These are phyloP conservation scores for Cryptococcus floricola DNA, from an alignment of 1,284 basidiomycete genomes.

Conservation along the genomic window DNA sequence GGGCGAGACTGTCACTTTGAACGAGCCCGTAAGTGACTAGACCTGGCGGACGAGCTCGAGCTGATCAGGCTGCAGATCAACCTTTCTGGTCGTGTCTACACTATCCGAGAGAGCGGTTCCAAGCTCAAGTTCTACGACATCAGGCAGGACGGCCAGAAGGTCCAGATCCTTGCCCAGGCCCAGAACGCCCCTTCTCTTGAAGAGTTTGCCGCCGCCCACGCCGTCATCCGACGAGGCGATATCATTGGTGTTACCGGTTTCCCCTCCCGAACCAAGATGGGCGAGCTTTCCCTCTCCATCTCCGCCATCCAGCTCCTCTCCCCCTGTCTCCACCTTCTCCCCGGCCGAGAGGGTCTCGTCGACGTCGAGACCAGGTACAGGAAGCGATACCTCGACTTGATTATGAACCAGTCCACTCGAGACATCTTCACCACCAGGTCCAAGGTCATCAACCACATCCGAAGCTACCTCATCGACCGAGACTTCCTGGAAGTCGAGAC, in stretches of 20 bases:
- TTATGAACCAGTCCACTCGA: conserved; percentile 87
- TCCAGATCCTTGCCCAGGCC: conserved; percentile 91
- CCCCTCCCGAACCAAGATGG: conserved; percentile 91
- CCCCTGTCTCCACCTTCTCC: conserved; percentile 93
- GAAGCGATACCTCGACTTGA: conserved; percentile 98
- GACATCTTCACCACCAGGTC: conserved; percentile 87
- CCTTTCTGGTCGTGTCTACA: conserved; percentile 87
- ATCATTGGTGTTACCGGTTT: conserved; percentile 88
- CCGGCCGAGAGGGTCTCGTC: conserved; percentile 76
- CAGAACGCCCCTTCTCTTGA: conserved; percentile 64
- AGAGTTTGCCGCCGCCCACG: conserved; percentile 70
- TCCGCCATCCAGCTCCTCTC: conserved; percentile 81
- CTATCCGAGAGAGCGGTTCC: conserved; percentile 74
- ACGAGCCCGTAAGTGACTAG: conserved; percentile 25
- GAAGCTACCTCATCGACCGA: conserved; percentile 82
- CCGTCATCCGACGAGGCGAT: conserved; percentile 89
- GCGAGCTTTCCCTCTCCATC: conserved; percentile 88
- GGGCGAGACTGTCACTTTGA: conserved; percentile 28
- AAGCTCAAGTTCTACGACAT: conserved; percentile 96
- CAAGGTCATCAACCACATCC: conserved; percentile 83
- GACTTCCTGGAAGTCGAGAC: conserved; percentile 99
- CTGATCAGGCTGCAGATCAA: conserved; percentile 45
- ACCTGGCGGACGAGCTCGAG: neutral
- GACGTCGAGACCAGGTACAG: conserved; percentile 97
- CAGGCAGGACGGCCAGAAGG: conserved; percentile 84